These are phyloP conservation scores for Macadamia tetraphylla DNA, from an alignment of 164 flowering plant genomes.

Conservation along the genomic window DNA sequence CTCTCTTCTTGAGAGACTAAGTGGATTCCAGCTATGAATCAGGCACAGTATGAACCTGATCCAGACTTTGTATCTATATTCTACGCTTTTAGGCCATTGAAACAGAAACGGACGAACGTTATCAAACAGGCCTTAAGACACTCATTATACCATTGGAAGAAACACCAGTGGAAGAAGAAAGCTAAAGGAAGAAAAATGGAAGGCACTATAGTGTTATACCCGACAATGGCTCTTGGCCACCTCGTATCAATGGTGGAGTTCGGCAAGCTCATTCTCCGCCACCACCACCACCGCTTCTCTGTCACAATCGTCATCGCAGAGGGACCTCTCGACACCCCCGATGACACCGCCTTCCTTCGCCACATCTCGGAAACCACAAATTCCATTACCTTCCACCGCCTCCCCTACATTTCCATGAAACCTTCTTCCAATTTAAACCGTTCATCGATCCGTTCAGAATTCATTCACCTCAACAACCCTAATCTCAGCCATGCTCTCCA, in stretches of 20 bases:
- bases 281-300: constrained; percentile 22
- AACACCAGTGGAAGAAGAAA: too few species aligned
- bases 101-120: too few species aligned
- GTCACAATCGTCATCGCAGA: constrained; percentile 31
- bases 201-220: constrained; percentile 24
- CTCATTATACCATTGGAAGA: too few species aligned
- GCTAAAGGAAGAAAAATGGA: background rate
- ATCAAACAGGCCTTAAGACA: too few species aligned
- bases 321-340: constrained; percentile 24
- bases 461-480: constrained; percentile 29
- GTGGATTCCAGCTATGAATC: too few species aligned
- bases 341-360: constrained; percentile 33
- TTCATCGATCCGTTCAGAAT: constrained; percentile 15
- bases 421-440: constrained; percentile 1
- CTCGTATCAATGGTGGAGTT: constrained; percentile 46
- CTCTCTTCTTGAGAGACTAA: too few species aligned
- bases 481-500: too few species aligned
- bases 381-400: constrained; percentile 36
- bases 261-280: constrained; percentile 33
- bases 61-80: too few species aligned
- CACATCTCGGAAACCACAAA: constrained; percentile 27
- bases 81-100: too few species aligned
- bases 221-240: constrained; percentile 34
- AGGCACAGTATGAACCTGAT: too few species aligned
- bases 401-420: constrained; percentile 19